Evolutionary conservation across 1,284 basidiomycete genomes (phyloP).

Genomic region (Cutaneotrichosporon cavernicola): DNA sequence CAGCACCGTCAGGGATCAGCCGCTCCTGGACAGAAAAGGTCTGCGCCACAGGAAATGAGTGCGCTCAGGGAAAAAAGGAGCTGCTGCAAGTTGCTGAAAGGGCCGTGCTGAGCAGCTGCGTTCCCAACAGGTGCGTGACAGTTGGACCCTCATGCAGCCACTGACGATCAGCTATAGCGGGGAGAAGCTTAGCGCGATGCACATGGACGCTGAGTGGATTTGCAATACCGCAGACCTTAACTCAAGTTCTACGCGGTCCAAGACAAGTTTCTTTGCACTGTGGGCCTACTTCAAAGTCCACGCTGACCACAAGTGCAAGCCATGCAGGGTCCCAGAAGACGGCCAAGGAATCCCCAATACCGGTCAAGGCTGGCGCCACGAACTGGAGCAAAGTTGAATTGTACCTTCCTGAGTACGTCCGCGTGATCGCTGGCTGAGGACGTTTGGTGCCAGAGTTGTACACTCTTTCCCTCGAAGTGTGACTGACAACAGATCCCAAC

Average conservation of each 20-base stretch:
- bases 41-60: neutral
- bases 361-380: neutral
- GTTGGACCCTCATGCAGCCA: neutral
- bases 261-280: neutral
- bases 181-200: conserved; percentile 22
- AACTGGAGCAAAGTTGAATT: conserved; percentile 24
- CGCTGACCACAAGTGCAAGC: neutral
- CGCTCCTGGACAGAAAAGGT: conserved; percentile 23
- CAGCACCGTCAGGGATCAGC: conserved; percentile 33
- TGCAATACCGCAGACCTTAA: conserved; percentile 11
- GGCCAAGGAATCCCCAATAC: neutral
- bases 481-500: conserved; percentile 30
- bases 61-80: neutral
- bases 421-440: neutral
- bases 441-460: neutral
- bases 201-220: conserved; percentile 38
- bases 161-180: conserved; percentile 34
- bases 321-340: neutral
- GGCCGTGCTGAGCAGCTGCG: conserved; percentile 36
- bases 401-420: conserved; percentile 44
- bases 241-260: neutral
- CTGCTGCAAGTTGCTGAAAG: conserved; percentile 26
- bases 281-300: neutral
- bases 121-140: conserved; percentile 34
- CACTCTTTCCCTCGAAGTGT: neutral